phyloP scores from a whole-genome alignment of 306 rosid species.

The Luffa acutangula region DNA sequence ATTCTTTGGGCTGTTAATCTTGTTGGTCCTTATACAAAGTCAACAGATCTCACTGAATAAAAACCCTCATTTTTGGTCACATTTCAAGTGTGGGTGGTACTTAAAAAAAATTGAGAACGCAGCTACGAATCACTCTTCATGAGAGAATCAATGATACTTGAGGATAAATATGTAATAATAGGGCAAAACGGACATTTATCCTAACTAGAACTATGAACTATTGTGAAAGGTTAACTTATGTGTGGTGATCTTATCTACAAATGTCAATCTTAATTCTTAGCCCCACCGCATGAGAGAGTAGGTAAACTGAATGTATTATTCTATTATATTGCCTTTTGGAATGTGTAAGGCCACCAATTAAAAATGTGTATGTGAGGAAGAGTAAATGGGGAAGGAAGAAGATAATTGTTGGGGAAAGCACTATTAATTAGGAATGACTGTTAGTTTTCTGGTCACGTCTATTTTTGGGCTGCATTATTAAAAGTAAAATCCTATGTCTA shows the following conservation, averaged over 20 bases:
- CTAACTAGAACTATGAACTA: neutral
- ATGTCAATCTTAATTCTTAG: neutral
- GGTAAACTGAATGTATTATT: neutral
- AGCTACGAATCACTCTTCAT: no score
- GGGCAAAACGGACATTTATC: neutral
- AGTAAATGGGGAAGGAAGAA: no score
- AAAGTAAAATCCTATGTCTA: no score
- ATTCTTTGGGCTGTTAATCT: neutral
- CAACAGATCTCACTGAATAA: no score
- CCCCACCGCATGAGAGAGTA: neutral
- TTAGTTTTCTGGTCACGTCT: no score
- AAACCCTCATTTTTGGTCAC: neutral
- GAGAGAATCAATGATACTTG: neutral
- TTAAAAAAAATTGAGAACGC: no score
- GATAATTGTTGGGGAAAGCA: no score
- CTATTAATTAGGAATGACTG: no score
- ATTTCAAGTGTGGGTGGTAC: no score
- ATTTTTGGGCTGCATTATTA: no score
- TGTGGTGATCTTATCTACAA: neutral
- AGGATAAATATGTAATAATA: neutral
- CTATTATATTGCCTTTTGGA: neutral
- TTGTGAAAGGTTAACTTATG: neutral
- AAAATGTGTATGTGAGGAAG: no score
- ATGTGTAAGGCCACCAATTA: no score
- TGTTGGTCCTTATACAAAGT: neutral